A percentile compares a stretch with the other conserved stretches of the same genome.
Evolutionary conservation across 1,139 yeast species (phyloP).

Genomic region (Kazachstania sp.): DNA sequence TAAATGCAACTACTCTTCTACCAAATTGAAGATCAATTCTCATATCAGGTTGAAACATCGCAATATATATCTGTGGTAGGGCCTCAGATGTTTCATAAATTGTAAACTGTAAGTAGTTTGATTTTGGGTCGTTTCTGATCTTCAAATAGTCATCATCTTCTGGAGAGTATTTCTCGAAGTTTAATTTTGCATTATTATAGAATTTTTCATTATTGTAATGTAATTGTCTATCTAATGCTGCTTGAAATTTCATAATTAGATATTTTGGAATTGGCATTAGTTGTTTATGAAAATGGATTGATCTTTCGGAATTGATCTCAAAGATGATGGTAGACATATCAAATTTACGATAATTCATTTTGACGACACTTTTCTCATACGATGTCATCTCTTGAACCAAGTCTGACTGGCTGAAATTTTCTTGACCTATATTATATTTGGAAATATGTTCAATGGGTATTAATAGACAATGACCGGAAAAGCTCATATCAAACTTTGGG

Average conservation of each 20-base stretch:
- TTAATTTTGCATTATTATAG: constrained; percentile 37
- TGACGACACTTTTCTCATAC: constrained; percentile 40
- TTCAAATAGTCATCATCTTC: constrained; percentile 21
- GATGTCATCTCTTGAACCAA: constrained; percentile 36
- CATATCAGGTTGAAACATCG: constrained; percentile 27
- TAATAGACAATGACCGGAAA: constrained; percentile 76
- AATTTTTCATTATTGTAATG: constrained; percentile 44
- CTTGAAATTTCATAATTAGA: constrained; percentile 34
- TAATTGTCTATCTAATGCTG: constrained; percentile 36
- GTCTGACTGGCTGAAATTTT: constrained; percentile 26
- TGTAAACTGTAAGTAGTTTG: constrained; percentile 33
- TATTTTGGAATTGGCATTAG: constrained; percentile 48
- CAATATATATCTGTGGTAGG: constrained; percentile 27
- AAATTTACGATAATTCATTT: constrained; percentile 38
- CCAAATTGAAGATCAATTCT: constrained; percentile 68
- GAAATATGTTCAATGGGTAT: constrained; percentile 77
- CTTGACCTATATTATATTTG: constrained; percentile 24
- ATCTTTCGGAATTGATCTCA: constrained; percentile 48
- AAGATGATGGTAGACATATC: constrained; percentile 46
- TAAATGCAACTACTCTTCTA: constrained; percentile 58
- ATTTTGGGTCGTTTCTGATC: constrained; percentile 34
- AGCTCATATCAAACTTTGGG: constrained; percentile 37
- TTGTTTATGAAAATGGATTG: constrained; percentile 62
- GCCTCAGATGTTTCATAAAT: constrained; percentile 30
- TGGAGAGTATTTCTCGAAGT: constrained; percentile 33